phyloP scores from a whole-genome alignment of 768 basidiomycete genomes.

The Mycena maculata region DNA sequence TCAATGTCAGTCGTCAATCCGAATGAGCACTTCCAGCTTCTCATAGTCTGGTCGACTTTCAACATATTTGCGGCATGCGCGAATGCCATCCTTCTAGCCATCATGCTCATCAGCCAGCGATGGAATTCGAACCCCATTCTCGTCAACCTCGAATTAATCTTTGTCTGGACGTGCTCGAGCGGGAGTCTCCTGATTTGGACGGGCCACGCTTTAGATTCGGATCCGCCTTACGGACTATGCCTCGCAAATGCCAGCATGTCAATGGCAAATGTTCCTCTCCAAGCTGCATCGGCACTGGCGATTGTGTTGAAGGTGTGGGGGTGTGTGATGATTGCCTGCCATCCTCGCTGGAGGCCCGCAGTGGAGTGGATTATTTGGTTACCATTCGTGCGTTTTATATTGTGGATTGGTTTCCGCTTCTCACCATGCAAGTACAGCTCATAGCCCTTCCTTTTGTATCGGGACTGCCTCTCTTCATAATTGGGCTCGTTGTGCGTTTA shows the following conservation, averaged over 20 bases:
- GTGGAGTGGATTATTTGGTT: slow-evolving; percentile 18
- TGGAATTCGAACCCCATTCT: slow-evolving; percentile 3
- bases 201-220: slow-evolving; percentile 23
- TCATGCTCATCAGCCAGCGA: slow-evolving; percentile 17
- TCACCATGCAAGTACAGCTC: slow-evolving; percentile 6
- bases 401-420: no score
- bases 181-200: slow-evolving; percentile 24
- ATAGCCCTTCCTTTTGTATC: slow-evolving; percentile 13
- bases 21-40: slow-evolving; percentile 3
- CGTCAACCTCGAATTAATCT: slow-evolving; percentile 21
- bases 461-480: slow-evolving; percentile 13
- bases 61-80: slow-evolving; percentile 15
- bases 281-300: slow-evolving; percentile 19
- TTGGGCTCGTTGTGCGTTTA: slow-evolving; percentile 13
- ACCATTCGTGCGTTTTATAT: slow-evolving; percentile 16
- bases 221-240: slow-evolving; percentile 22
- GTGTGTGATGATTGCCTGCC: slow-evolving; percentile 17
- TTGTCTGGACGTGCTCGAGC: slow-evolving; percentile 1
- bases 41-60: slow-evolving; percentile 28
- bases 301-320: slow-evolving; percentile 23
- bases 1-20: slow-evolving; percentile 24
- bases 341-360: not conserved
- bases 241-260: slow-evolving; percentile 16
- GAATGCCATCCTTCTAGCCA: slow-evolving; percentile 11
- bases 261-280: slow-evolving; percentile 25